Conservation (phyloP, 371 early-diverging fungal genomes). For the Rhizopus sp. region DNA sequence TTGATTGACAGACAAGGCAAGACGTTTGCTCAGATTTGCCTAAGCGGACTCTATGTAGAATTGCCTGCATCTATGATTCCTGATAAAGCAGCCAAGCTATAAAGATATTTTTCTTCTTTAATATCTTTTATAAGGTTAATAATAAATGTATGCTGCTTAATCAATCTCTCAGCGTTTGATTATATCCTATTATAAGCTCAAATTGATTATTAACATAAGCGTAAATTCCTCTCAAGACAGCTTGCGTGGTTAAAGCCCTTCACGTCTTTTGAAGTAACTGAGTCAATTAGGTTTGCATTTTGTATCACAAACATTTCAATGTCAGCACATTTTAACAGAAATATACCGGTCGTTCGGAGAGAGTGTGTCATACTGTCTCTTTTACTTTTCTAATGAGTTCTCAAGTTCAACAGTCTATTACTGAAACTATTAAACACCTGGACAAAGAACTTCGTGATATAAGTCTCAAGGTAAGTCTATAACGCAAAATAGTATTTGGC, state of each 20-base stretch:
- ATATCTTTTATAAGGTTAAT: no score
- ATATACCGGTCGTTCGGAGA: no score
- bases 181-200: no score
- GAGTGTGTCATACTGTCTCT: background rate
- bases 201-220: no score
- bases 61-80: slow-evolving; percentile 55
- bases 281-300: no score
- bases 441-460: slow-evolving; percentile 22
- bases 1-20: slow-evolving; percentile 76
- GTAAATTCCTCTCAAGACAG: no score
- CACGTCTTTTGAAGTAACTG: no score
- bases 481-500: background rate
- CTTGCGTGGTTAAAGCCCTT: no score
- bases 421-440: slow-evolving; percentile 13
- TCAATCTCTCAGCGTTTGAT: no score
- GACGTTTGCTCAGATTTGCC: slow-evolving; percentile 70
- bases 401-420: slow-evolving; percentile 7
- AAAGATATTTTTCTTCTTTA: slow-evolving; percentile 5
- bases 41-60: slow-evolving; percentile 58
- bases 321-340: no score
- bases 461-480: slow-evolving; percentile 18
- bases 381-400: background rate
- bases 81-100: slow-evolving; percentile 41
- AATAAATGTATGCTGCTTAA: no score
- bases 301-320: no score